Evolutionary conservation across 2,329 filamentous ascomycete species (phyloP).

Genomic region (Nigrospora sphaerica): DNA sequence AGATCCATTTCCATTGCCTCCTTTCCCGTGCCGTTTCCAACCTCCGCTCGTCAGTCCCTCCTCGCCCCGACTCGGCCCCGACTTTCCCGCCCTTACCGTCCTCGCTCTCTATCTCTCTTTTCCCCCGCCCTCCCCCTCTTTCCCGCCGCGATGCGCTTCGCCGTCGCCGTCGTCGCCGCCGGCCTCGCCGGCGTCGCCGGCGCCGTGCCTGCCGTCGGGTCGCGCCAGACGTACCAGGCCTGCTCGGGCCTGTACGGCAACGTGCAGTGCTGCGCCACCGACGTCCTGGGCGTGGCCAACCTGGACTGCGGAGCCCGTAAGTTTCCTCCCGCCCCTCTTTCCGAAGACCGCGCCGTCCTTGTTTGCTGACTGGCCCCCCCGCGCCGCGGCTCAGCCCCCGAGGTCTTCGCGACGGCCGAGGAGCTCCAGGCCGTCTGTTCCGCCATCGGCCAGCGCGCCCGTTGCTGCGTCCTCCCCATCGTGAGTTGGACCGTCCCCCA

Average conservation of each 20-base stretch:
- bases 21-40: no score
- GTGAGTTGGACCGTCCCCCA: no score
- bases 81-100: no score
- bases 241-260: constrained; percentile 35
- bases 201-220: constrained; percentile 1
- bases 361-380: no score
- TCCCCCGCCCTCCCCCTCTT: no score
- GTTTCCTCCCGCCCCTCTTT: constrained; percentile 4
- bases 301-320: constrained; percentile 40
- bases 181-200: constrained; percentile 3
- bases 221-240: constrained; percentile 23
- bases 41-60: no score
- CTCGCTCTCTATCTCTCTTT: no score
- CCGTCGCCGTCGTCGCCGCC: constrained; percentile 1
- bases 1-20: no score
- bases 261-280: constrained; percentile 54
- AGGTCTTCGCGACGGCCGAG: constrained; percentile 27
- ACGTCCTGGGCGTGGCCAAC: constrained; percentile 38
- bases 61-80: no score
- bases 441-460: constrained; percentile 34
- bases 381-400: constrained; percentile 20
- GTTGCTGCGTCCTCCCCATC: constrained; percentile 44
- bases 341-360: no score
- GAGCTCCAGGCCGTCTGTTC: constrained; percentile 37
- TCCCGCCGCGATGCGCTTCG: not conserved